A percentile compares a stretch with the other conserved stretches of the same genome.
Conservation (phyloP, 805 yeast species). For the Pichia californica region DNA sequence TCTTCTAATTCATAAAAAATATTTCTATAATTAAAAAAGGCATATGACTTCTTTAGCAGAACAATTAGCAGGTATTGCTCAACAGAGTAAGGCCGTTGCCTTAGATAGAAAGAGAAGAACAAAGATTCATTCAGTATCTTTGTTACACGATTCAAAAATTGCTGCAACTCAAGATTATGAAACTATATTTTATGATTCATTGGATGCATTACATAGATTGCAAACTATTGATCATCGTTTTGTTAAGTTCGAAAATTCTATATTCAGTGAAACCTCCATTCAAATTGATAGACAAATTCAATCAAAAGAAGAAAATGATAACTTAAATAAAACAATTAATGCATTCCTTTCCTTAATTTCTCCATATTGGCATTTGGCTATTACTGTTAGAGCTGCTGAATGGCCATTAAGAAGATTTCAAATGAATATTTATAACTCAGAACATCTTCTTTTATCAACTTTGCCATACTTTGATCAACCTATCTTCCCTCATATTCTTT, state of each 20-base stretch:
- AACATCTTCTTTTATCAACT: conserved; percentile 59
- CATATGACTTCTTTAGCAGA: conserved; percentile 53
- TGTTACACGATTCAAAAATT: conserved; percentile 74
- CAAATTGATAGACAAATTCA: conserved; percentile 78
- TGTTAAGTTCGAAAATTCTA: conserved; percentile 55
- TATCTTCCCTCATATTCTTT: conserved; percentile 67
- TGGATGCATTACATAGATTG: conserved; percentile 72
- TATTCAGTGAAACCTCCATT: conserved; percentile 80
- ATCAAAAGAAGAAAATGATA: conserved; percentile 66
- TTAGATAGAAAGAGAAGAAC: conserved; percentile 83
- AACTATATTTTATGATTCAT: conserved; percentile 60
- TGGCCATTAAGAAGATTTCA: conserved; percentile 93
- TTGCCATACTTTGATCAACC: conserved; percentile 77
- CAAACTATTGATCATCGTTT: conserved; percentile 71
- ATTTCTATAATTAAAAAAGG: no score
- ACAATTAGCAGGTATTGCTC: conserved; percentile 69
- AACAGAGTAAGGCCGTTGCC: conserved; percentile 61
- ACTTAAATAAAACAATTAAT: conserved; percentile 66
- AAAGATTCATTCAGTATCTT: conserved; percentile 81
- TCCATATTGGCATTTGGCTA: conserved; percentile 68
- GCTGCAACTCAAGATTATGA: conserved; percentile 96
- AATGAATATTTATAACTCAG: conserved; percentile 75
- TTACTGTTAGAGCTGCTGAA: conserved; percentile 79
- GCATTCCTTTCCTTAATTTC: conserved; percentile 69
- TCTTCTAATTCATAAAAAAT: no score